phyloP scores from a whole-genome alignment of 164 flowering plant genomes.

The Tetracentron sinense region DNA sequence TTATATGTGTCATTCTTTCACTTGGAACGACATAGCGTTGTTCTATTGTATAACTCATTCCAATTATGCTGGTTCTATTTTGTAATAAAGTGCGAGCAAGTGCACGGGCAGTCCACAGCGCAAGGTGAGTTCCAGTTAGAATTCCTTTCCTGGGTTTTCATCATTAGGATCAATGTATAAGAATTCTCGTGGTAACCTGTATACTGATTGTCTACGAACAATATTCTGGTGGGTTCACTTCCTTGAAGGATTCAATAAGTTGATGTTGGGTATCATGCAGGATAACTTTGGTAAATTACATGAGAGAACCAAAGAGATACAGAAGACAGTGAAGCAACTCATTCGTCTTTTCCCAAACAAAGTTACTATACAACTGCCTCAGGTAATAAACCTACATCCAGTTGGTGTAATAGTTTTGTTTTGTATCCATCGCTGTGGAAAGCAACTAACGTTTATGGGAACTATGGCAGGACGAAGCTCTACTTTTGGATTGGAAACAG shows the following conservation, averaged over 20 bases:
- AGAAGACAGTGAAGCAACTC: conserved; percentile 73
- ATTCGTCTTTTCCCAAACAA: conserved; percentile 80
- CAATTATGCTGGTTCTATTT: no score
- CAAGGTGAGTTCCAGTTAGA: no score
- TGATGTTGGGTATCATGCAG: conserved; percentile 31
- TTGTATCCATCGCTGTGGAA: background rate
- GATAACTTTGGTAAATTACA: conserved; percentile 67
- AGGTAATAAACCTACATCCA: conserved; percentile 37
- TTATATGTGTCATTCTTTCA: no score
- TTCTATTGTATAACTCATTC: no score
- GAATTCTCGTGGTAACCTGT: no score
- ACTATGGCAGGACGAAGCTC: conserved; percentile 58
- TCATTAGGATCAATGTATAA: no score
- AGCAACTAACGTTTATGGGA: conserved; percentile 1
- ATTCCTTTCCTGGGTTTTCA: no score
- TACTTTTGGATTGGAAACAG: conserved; percentile 77
- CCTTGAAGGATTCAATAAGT: background rate
- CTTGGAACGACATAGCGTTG: no score
- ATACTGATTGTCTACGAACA: no score
- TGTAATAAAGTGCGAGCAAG: no score
- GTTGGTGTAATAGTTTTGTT: background rate
- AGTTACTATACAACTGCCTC: conserved; percentile 78
- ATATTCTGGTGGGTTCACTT: no score
- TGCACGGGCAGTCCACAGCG: no score
- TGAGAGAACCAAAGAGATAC: conserved; percentile 72